Conservation (phyloP, 2,329 filamentous ascomycete genomes). For the Paracoccidioides lutzii region DNA sequence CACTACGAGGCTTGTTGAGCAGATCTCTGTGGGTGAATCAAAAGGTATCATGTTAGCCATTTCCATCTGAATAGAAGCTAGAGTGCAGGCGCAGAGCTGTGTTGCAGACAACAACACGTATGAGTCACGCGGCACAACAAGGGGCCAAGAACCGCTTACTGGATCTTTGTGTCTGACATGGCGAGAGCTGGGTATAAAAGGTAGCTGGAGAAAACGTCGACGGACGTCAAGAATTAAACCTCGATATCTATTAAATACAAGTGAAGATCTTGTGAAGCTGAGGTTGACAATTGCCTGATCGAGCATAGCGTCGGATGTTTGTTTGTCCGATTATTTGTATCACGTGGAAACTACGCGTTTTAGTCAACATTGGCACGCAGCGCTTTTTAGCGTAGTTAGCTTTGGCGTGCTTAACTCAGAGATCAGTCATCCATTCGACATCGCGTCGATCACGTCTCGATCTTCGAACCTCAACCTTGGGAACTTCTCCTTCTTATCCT, state of each 20-base stretch:
- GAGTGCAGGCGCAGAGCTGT: constrained; percentile 10
- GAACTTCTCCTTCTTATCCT: constrained; percentile 2
- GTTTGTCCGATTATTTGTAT: constrained; percentile 9
- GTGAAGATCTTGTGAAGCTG: not conserved
- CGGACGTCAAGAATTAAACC: not conserved
- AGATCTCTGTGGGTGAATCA: constrained; percentile 53
- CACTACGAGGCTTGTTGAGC: constrained; percentile 72
- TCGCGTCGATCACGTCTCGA: constrained; percentile 1
- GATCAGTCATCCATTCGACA: not conserved
- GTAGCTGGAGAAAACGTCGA: constrained; percentile 8
- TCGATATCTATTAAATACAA: not conserved
- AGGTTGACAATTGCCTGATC: constrained; percentile 1
- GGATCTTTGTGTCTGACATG: constrained; percentile 60
- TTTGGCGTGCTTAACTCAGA: constrained; percentile 5
- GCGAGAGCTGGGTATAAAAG: constrained; percentile 16
- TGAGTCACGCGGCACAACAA: constrained; percentile 12
- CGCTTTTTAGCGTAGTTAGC: constrained; percentile 9
- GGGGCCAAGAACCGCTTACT: constrained; percentile 39
- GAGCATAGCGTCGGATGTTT: constrained; percentile 4
- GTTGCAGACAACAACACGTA: constrained; percentile 3
- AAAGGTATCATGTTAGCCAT: constrained; percentile 6
- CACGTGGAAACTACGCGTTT: constrained; percentile 29
- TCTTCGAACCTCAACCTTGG: not conserved
- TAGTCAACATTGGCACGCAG: not conserved
- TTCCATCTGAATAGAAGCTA: not conserved